Evolutionary conservation across 257 asterid species (phyloP).

Genomic region (Solanum megistacrolobum): DNA sequence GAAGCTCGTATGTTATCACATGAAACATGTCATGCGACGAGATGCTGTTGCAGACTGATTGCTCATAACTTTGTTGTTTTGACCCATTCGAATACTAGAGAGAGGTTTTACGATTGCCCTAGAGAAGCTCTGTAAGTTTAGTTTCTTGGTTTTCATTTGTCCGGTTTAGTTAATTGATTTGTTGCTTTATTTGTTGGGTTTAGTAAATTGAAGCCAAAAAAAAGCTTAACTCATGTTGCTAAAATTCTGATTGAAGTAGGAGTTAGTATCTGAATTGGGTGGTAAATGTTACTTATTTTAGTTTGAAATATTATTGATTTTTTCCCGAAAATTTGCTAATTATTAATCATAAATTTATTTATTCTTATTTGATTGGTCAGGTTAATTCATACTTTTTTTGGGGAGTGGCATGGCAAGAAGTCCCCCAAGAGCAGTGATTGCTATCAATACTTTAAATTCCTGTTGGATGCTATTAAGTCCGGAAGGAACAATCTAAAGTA

Average conservation of each 20-base stretch:
- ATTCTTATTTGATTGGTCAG: not conserved
- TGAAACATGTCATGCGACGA: not conserved
- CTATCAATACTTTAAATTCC: not conserved
- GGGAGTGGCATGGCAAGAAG: not conserved
- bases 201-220: not conserved
- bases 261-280: not conserved
- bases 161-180: not conserved
- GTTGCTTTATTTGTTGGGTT: not conserved
- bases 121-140: not conserved
- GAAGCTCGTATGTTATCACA: not conserved
- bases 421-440: not conserved
- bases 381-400: not conserved
- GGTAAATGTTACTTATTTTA: not conserved
- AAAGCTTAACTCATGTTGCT: not conserved
- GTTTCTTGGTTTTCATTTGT: not conserved
- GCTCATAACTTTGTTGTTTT: not conserved
- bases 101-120: not conserved
- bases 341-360: no score
- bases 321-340: not conserved
- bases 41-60: not conserved
- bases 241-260: not conserved
- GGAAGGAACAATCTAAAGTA: not conserved
- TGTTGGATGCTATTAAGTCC: not conserved
- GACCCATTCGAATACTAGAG: not conserved
- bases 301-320: not conserved